These are phyloP conservation scores for Arachnomyces sp. DNA, from an alignment of 2,329 filamentous ascomycete genomes.

Conservation along the genomic window DNA sequence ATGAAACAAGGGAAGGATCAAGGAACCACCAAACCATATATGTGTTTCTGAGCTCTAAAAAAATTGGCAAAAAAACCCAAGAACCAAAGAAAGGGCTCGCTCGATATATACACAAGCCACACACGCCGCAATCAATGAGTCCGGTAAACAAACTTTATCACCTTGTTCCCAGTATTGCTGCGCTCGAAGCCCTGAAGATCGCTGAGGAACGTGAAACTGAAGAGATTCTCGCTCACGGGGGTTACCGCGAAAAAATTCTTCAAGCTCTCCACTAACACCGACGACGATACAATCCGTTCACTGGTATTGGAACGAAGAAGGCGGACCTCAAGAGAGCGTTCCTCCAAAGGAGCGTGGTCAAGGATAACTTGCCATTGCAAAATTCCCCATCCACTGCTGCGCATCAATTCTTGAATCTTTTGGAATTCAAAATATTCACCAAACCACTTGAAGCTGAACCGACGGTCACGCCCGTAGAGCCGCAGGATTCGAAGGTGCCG, in stretches of 20 bases:
- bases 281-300: slow-evolving; percentile 1
- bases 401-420: slow-evolving; percentile 19
- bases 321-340: slow-evolving; percentile 13
- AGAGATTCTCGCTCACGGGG: slow-evolving; percentile 8
- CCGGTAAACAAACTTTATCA: slow-evolving; percentile 16
- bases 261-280: slow-evolving; percentile 2
- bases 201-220: slow-evolving; percentile 11
- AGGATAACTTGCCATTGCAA: slow-evolving; percentile 41
- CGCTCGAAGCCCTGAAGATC: slow-evolving; percentile 11
- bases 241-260: slow-evolving; percentile 6
- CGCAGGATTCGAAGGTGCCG: slow-evolving; percentile 29
- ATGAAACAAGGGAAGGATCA: too few relatives aligned
- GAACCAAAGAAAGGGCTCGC: too few relatives aligned
- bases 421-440: slow-evolving; percentile 34
- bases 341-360: slow-evolving; percentile 2
- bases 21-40: too few relatives aligned
- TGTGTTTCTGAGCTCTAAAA: too few relatives aligned
- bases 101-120: too few relatives aligned
- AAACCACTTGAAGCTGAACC: slow-evolving; percentile 39
- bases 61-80: too few relatives aligned
- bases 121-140: not conserved
- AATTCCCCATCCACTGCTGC: slow-evolving; percentile 19
- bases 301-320: slow-evolving; percentile 8
- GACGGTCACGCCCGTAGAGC: slow-evolving; percentile 34
- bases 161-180: slow-evolving; percentile 16